These are phyloP conservation scores for Paramecium caudatum DNA, from an alignment of 73 alveolate genomes.

Conservation along the genomic window DNA sequence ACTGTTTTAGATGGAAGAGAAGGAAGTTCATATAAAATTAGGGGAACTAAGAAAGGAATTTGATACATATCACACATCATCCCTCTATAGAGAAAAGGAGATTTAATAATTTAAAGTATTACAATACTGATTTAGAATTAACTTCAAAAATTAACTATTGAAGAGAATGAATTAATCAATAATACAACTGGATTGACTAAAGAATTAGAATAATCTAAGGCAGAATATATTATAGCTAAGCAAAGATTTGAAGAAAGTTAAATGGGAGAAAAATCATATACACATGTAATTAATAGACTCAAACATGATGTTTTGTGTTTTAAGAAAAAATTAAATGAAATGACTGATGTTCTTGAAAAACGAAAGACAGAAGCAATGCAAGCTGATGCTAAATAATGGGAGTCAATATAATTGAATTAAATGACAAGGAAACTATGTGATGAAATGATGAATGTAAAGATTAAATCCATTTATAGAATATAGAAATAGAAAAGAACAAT, in stretches of 20 bases:
- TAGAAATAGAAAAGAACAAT: conserved; percentile 69
- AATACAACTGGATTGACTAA: conserved; percentile 36
- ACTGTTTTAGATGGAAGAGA: conserved; percentile 61
- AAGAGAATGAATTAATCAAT: not conserved
- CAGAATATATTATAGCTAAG: conserved; percentile 77
- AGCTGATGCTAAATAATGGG: conserved; percentile 82
- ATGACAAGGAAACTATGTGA: conserved; percentile 82
- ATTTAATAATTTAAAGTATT: conserved; percentile 8
- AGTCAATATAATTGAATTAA: conserved; percentile 80
- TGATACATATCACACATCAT: conserved; percentile 38
- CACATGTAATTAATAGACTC: conserved; percentile 85
- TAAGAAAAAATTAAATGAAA: conserved; percentile 80
- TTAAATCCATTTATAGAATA: conserved; percentile 21
- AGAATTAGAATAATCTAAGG: conserved; percentile 76
- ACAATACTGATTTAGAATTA: not conserved
- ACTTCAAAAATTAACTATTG: not conserved
- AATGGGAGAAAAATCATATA: conserved; percentile 79
- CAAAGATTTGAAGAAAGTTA: conserved; percentile 80
- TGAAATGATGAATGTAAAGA: conserved; percentile 79
- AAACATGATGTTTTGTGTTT: conserved; percentile 87
- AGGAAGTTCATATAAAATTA: conserved; percentile 72
- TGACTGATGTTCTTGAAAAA: conserved; percentile 74
- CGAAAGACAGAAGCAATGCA: conserved; percentile 70
- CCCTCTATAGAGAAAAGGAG: conserved; percentile 58
- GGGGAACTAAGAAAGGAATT: conserved; percentile 68